Base-by-base conservation (phyloP, 805 yeast species). In the Candida sithepensis region DNA sequence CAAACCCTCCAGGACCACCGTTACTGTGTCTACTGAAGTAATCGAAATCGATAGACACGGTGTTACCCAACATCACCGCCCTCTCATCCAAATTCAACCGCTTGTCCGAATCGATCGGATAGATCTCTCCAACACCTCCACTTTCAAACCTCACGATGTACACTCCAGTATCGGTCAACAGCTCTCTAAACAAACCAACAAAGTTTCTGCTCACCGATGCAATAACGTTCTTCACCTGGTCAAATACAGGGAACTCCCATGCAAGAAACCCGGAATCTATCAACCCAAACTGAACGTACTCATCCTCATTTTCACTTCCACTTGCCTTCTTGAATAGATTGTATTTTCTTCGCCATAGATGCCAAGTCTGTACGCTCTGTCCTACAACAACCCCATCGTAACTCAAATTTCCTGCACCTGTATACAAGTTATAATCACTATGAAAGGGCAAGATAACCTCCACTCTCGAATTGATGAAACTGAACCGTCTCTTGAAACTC, bases 81-180 rank as follows among this genome's bases (percentile, higher is more conserved):
- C 96, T 78, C 65, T 94, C 87, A 62, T 86, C 95, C 39, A 89
- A 67, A 3, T 84, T 78, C 66, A 94, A 65, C 1, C 74, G 63
- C 6, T 40, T 30, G 6, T 43, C 41, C 0, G 79, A 68, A 3
- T 75, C 63, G 2, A 82, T 80, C 2, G 37, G 32, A 53, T 81
- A 81, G 34, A 71, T 54, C 32, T 69, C 72, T 14, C 74, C 81
- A 56, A 82, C 66, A 0, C 85, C 88, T 20, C 72, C 72, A 1
- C 86, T 84, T 58, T 88, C 96, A 87, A 90, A 85, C 49, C 96
- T 69, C 24, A 92, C 68, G 26, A 91, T 80, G 64, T 94, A 92
- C 1, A 89, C 91, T 52, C 98, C 98, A 0, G 97, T 87, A 66
- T 94, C 98, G 0, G 98, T 91, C 60, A 92, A 85, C 59, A 91